A percentile compares a stretch with the other conserved stretches of the same genome.
Evolutionary conservation across 306 rosid genomes (phyloP).

Genomic region (Trifolium repens): DNA sequence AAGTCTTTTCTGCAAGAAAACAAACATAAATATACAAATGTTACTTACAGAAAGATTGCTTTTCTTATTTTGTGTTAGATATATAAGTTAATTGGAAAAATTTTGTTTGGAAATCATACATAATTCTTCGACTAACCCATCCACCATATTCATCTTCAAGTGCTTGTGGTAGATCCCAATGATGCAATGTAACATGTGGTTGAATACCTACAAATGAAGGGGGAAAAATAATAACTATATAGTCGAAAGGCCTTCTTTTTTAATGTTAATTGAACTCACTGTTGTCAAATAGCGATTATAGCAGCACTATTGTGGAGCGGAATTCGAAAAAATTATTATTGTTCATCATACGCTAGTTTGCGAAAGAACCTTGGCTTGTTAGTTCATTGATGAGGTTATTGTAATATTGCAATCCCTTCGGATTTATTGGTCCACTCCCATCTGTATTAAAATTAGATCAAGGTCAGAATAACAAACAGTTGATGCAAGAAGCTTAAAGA

Average conservation of each 20-base stretch:
- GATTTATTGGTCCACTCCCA: conserved; percentile 71
- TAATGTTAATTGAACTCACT: neutral
- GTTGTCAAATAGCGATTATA: neutral
- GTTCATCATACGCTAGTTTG: neutral
- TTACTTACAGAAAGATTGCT: conserved; percentile 12
- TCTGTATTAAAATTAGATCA: conserved; percentile 43
- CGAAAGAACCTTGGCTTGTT: conserved; percentile 51
- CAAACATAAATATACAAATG: neutral
- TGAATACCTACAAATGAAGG: conserved; percentile 59
- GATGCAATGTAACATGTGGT: conserved; percentile 70
- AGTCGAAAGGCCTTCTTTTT: conserved; percentile 7
- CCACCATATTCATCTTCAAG: conserved; percentile 85
- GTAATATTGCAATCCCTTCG: conserved; percentile 68
- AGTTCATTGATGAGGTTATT: conserved; percentile 72
- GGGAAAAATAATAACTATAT: neutral
- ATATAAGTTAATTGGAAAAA: neutral
- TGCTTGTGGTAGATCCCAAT: conserved; percentile 68
- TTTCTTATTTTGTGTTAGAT: conserved; percentile 4
- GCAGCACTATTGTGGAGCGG: too few relatives aligned
- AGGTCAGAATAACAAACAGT: conserved; percentile 9
- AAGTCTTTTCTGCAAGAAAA: conserved; percentile 53
- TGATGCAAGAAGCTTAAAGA: conserved; percentile 16
- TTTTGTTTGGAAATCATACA: conserved; percentile 50
- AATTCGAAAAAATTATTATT: neutral
- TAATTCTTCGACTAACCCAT: conserved; percentile 60